Evolutionary conservation across 1,284 basidiomycete species (phyloP), one percentile per base, ranked within the genome.

Genomic region (Cystobasidium sp.): DNA sequence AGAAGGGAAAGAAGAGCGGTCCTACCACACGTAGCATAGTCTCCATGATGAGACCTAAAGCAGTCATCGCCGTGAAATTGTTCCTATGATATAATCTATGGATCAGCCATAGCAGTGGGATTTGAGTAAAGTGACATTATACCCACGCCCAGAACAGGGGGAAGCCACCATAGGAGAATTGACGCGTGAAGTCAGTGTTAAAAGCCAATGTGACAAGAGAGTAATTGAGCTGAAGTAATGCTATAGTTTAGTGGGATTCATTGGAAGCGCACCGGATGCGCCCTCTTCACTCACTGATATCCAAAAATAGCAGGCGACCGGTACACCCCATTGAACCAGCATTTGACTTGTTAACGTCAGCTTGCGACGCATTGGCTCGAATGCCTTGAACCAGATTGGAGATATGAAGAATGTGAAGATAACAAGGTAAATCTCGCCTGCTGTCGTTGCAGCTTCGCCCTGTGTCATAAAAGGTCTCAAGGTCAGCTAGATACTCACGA

Each of bases 381-480:
- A 69, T 1, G 79, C 74, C 41, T 71, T 77, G 56, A 79, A 79
- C 79, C 80, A 81, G n/a, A 78, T 77, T 22, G 80, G 75, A 1
- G 79, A 79, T 68, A 80, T 79, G 56, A 82, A 75, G 76, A 82
- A 82, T 41, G 81, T 81, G 72, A 82, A 82, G 31, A 76, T 72
- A 59, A 82, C 80, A 22, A 82, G 75, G 62, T 82, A 82, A 39
- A 81, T 79, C 41, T 80, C 79, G n/a, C 81, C 81, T 22, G 80
- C 81, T 3, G 81, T 80, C 6, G 80, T 81, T 1, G 78, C 75
- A 14, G 81, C 79, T 76, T 78, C 75, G 6, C 44, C 68, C 68
- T 71, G 43, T 41, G 41, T 1, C 37, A 9, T 18, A 20, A 61
- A n/a, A 24, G 8, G 18, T 24, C 7, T 7, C 10, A 24, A 22